Evolutionary conservation across 768 basidiomycete genomes (phyloP).

Genomic region (Lactarius vividus): DNA sequence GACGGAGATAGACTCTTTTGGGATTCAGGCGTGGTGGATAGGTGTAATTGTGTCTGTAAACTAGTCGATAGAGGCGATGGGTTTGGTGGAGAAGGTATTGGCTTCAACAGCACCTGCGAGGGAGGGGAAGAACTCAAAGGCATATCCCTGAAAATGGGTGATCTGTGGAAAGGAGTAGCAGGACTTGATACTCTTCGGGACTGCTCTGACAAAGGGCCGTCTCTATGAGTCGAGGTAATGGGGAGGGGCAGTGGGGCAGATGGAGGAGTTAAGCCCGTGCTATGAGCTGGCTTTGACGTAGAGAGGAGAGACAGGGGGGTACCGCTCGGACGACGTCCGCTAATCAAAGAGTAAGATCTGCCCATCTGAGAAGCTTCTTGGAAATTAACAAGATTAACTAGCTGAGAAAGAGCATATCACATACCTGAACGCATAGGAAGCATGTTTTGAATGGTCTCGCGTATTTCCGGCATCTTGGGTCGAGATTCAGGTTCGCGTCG

Average conservation of each 20-base stretch:
- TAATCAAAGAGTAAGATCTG: not conserved
- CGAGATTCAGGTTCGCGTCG: conserved; percentile 38
- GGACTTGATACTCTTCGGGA: not conserved
- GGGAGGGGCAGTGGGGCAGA: conserved; percentile 1
- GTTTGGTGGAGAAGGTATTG: conserved; percentile 2
- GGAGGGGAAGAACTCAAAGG: conserved; percentile 24
- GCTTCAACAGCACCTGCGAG: conserved; percentile 1
- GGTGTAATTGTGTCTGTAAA: not conserved
- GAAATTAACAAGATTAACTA: not conserved
- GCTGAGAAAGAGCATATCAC: not conserved
- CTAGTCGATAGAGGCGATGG: conserved; percentile 4
- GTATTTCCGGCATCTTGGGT: conserved; percentile 41
- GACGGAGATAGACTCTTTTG: not conserved
- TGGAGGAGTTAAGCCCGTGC: conserved; percentile 7
- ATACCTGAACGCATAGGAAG: conserved; percentile 18
- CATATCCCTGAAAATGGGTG: not conserved
- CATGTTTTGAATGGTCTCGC: conserved; percentile 24
- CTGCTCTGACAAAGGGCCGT: not conserved
- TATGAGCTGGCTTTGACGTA: conserved; percentile 1
- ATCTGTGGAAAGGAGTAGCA: not conserved
- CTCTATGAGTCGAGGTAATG: not conserved
- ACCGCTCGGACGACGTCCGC: not conserved
- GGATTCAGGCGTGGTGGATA: conserved; percentile 9
- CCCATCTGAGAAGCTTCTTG: conserved; percentile 6
- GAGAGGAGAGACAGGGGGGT: conserved; percentile 1